These are phyloP conservation scores for Apophysomyces sp. DNA, from an alignment of 371 early-diverging fungal genomes.

Conservation along the genomic window DNA sequence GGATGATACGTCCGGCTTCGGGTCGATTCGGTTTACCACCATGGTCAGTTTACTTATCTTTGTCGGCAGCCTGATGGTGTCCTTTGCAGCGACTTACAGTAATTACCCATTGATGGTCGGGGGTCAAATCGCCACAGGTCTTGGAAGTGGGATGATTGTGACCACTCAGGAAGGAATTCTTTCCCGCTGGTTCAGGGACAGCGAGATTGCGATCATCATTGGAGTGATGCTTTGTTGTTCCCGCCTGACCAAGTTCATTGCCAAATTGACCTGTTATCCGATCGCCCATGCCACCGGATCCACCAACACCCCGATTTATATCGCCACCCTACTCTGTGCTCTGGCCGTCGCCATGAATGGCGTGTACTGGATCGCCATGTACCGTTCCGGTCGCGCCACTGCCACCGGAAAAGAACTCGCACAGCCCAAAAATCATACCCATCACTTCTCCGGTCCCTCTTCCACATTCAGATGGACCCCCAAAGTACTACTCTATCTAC, in stretches of 20 bases:
- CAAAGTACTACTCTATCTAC: conserved; percentile 28
- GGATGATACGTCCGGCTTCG: conserved; percentile 33
- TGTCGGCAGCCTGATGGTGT: conserved; percentile 35
- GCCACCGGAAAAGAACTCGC: conserved; percentile 33
- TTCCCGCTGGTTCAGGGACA: conserved; percentile 46
- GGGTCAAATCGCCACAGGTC: conserved; percentile 40
- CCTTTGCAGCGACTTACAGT: conserved; percentile 21
- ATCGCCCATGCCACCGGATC: conserved; percentile 24
- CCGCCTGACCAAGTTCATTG: conserved; percentile 37
- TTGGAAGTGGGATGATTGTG: conserved; percentile 45
- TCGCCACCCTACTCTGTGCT: conserved; percentile 40
- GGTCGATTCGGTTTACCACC: conserved; percentile 35
- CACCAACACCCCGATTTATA: conserved; percentile 24
- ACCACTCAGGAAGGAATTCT: conserved; percentile 48
- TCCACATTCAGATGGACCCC: conserved; percentile 21
- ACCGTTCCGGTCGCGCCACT: conserved; percentile 28
- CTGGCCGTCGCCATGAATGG: conserved; percentile 27
- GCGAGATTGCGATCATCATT: conserved; percentile 34
- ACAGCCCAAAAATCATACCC: neutral
- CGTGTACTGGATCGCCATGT: conserved; percentile 38
- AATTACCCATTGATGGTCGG: conserved; percentile 44
- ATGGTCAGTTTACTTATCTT: conserved; percentile 35
- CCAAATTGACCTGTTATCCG: conserved; percentile 43
- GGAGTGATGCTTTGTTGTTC: conserved; percentile 32
- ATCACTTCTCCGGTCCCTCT: neutral